A percentile compares a stretch with the other conserved stretches of the same genome.
Conservation (phyloP, 306 rosid genomes). For the Cucurbita moschata region DNA sequence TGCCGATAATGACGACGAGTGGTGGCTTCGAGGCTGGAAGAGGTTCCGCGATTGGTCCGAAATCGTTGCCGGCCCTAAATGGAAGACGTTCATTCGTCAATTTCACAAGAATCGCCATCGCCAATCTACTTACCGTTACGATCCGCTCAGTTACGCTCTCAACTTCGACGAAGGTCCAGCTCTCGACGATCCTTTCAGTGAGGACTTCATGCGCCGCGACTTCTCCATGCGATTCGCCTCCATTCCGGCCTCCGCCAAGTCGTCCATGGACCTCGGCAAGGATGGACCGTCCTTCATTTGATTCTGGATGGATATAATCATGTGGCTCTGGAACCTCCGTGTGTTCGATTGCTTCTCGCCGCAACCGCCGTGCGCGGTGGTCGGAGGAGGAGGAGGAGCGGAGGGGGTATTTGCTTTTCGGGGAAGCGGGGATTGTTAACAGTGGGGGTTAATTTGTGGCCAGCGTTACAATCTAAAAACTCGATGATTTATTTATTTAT, state of each 20-base stretch:
- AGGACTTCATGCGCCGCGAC: conserved; percentile 11
- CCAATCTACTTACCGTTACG: conserved; percentile 32
- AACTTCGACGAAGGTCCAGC: conserved; percentile 49
- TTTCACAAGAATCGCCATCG: conserved; percentile 16
- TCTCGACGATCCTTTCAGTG: conserved; percentile 7
- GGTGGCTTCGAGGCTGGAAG: conserved; percentile 47
- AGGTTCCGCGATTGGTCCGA: conserved; percentile 52
- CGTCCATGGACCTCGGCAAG: conserved; percentile 32
- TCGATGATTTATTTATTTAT: background rate
- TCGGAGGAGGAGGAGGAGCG: background rate
- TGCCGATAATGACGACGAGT: conserved; percentile 15
- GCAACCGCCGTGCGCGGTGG: background rate
- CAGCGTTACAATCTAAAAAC: background rate
- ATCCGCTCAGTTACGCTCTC: conserved; percentile 47
- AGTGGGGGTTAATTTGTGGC: background rate
- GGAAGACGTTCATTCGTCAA: conserved; percentile 64
- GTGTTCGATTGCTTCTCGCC: background rate
- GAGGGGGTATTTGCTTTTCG: background rate
- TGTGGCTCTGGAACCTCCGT: background rate
- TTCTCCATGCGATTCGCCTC: conserved; percentile 51
- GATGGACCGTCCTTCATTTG: conserved; percentile 24
- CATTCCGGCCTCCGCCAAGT: conserved; percentile 27
- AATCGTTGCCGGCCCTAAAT: conserved; percentile 50
- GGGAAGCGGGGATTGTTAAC: background rate
- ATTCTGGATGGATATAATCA: background rate